Evolutionary conservation across 2,329 filamentous ascomycete genomes (phyloP).

Genomic region (Beauveria medogensis): DNA sequence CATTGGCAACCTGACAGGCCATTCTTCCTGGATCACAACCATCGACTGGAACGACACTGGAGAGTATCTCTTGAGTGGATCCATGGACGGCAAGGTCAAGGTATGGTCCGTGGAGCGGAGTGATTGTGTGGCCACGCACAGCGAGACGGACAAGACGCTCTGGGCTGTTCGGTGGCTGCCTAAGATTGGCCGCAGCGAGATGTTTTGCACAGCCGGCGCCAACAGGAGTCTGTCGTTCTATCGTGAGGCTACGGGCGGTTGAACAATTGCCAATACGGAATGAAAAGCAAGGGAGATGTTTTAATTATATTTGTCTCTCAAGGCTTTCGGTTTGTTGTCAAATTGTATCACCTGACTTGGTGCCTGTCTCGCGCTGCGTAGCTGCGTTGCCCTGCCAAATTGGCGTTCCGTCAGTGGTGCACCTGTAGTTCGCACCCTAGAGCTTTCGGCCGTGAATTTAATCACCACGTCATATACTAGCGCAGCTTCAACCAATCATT

Average conservation of each 20-base stretch:
- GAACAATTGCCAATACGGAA: background rate
- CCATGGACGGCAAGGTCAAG: conserved; percentile 89
- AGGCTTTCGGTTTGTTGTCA: background rate
- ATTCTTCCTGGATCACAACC: conserved; percentile 80
- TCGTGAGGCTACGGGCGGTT: conserved; percentile 66
- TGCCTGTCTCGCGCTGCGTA: conserved; percentile 36
- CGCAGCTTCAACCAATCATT: background rate
- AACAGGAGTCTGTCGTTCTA: conserved; percentile 74
- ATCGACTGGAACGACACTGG: conserved; percentile 91
- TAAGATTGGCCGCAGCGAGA: conserved; percentile 58
- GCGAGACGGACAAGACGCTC: conserved; percentile 75
- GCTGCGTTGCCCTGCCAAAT: conserved; percentile 45
- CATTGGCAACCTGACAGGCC: conserved; percentile 72
- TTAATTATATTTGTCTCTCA: background rate
- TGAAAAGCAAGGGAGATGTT: background rate
- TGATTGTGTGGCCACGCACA: conserved; percentile 85
- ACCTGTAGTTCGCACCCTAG: background rate
- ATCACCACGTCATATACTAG: conserved; percentile 2
- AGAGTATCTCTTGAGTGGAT: conserved; percentile 80
- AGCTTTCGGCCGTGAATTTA: conserved; percentile 6
- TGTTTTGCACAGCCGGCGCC: conserved; percentile 72
- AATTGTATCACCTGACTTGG: conserved; percentile 39
- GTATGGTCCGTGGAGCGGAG: conserved; percentile 86
- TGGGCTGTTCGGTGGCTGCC: conserved; percentile 83
- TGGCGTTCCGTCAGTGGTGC: conserved; percentile 4